These are phyloP conservation scores for Rhodomyrtus psidioides DNA, from an alignment of 441 rosid genomes.

Conservation along the genomic window DNA sequence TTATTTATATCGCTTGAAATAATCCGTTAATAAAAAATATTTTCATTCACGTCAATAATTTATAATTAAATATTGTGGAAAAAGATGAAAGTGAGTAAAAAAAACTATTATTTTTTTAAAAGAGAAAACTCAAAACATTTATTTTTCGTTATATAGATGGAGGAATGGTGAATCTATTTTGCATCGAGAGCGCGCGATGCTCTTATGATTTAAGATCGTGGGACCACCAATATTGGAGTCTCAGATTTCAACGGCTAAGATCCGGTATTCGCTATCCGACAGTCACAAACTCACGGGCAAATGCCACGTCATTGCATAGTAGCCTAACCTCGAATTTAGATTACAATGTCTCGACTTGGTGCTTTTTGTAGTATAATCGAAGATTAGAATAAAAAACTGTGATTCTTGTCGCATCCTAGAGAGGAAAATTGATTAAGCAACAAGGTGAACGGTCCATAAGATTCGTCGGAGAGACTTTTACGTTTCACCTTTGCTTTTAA, in stretches of 20 bases:
- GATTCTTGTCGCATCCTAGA: not conserved
- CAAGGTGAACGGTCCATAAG: not conserved
- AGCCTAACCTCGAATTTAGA: not conserved
- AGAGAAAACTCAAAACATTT: not conserved
- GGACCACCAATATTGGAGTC: not conserved
- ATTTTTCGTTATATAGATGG: not conserved
- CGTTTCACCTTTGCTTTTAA: not conserved
- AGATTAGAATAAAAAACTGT: not conserved
- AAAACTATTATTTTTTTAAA: not conserved
- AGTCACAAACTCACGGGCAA: not conserved
- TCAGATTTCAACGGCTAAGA: not conserved
- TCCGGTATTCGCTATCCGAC: not conserved
- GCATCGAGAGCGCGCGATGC: not conserved
- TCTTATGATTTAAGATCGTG: not conserved
- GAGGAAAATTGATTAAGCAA: not conserved
- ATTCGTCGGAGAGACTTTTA: not conserved
- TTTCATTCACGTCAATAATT: not conserved
- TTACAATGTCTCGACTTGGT: not conserved
- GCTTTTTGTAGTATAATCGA: not conserved
- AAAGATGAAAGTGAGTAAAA: too few species aligned
- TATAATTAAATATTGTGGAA: not conserved
- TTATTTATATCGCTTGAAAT: too few species aligned
- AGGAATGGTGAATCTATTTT: not conserved
- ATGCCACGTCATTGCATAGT: not conserved
- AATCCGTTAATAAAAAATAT: too few species aligned